A percentile compares a stretch with the other conserved stretches of the same genome.
Evolutionary conservation across 2,329 filamentous ascomycete genomes (phyloP).

Genomic region (Venturiaceae sp.): DNA sequence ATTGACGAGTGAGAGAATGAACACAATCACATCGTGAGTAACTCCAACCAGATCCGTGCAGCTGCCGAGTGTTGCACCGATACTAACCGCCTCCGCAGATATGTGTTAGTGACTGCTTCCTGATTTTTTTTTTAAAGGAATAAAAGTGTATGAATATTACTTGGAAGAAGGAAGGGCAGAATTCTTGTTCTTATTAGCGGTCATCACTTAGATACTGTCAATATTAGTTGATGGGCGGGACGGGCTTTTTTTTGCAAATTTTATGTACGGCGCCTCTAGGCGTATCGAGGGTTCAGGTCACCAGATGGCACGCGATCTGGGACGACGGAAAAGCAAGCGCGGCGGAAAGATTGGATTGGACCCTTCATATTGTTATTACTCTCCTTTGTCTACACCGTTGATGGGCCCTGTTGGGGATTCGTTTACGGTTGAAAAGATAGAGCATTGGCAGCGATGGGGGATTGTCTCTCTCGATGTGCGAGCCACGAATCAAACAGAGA

Average conservation of each 20-base stretch:
- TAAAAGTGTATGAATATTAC: neutral
- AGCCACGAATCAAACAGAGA: neutral
- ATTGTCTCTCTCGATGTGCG: neutral
- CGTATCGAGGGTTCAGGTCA: neutral
- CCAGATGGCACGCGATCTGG: too few species aligned
- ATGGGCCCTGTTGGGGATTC: neutral
- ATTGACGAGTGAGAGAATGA: conserved; percentile 89
- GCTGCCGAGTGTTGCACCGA: neutral
- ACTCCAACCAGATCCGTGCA: neutral
- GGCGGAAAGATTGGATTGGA: neutral
- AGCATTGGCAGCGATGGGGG: neutral
- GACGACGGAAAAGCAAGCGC: neutral
- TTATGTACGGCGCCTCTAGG: neutral
- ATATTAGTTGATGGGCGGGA: neutral
- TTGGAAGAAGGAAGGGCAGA: neutral
- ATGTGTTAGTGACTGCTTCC: conserved; percentile 31
- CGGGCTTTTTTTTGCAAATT: neutral
- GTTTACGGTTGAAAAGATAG: neutral
- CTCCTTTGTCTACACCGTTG: neutral
- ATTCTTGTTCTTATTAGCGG: neutral
- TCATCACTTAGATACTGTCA: neutral
- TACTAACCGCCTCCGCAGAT: conserved; percentile 15
- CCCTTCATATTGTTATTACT: neutral
- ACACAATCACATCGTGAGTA: conserved; percentile 50
- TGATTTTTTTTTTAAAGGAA: too few species aligned